A percentile compares a stretch with the other conserved stretches of the same genome.
Conservation (phyloP, 345 rosid genomes). For the Citrus hindsii region DNA sequence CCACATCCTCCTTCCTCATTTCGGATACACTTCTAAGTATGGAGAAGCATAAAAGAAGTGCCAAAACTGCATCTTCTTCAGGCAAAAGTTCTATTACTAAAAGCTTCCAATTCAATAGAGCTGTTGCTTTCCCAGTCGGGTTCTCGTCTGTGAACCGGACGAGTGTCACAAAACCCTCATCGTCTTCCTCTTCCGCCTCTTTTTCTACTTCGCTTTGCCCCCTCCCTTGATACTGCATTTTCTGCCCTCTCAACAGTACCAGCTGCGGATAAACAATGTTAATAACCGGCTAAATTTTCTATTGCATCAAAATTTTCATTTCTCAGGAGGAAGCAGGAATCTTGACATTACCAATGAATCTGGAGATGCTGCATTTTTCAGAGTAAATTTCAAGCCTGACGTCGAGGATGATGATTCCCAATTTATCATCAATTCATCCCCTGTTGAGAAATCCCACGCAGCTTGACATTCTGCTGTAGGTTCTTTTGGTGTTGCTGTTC, state of each 20-base stretch:
- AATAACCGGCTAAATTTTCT: background rate
- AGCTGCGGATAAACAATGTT: conserved; percentile 28
- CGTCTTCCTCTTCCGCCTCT: conserved; percentile 16
- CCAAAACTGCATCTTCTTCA: conserved; percentile 72
- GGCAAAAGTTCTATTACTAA: conserved; percentile 57
- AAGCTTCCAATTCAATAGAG: conserved; percentile 80
- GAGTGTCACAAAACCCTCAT: conserved; percentile 51
- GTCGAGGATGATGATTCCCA: conserved; percentile 43
- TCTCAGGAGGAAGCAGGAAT: background rate
- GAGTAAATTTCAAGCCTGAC: conserved; percentile 31
- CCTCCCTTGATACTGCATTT: conserved; percentile 52
- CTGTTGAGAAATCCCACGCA: conserved; percentile 77
- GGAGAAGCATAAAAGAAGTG: conserved; percentile 59
- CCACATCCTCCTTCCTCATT: conserved; percentile 62
- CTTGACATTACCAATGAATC: conserved; percentile 42
- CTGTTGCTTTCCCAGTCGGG: conserved; percentile 65
- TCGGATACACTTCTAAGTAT: conserved; percentile 67
- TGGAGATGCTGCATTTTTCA: conserved; percentile 33
- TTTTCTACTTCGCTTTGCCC: background rate
- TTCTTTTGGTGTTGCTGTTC: conserved; percentile 70
- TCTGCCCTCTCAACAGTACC: conserved; percentile 57
- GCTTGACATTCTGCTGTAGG: conserved; percentile 55
- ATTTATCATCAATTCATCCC: conserved; percentile 57
- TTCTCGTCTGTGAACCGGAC: conserved; percentile 60
- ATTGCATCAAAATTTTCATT: background rate